These are phyloP conservation scores for Starmera stellimalicola DNA, from an alignment of 1,139 yeast species.

Conservation along the genomic window DNA sequence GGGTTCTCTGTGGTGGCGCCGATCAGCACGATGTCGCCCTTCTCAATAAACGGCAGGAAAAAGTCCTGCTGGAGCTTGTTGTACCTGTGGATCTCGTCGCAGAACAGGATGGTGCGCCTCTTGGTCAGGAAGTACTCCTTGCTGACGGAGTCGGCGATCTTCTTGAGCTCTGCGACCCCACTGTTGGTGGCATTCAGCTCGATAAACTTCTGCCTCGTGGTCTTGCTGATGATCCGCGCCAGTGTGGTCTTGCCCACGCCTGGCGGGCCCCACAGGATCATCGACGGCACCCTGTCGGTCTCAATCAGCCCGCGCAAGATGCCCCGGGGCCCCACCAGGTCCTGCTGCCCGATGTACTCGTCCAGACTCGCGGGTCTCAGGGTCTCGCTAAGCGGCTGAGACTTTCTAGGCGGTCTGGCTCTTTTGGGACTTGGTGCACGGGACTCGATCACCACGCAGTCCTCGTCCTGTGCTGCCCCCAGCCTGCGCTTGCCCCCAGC, in stretches of 20 bases:
- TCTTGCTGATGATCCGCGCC: constrained; percentile 32
- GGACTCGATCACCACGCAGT: neutral
- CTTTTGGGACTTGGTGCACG: neutral
- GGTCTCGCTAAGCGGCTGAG: constrained; percentile 76
- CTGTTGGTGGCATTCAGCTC: constrained; percentile 85
- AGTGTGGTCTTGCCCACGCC: constrained; percentile 92
- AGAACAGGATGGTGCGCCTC: constrained; percentile 65
- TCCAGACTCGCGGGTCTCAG: constrained; percentile 65
- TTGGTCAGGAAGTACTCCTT: constrained; percentile 60
- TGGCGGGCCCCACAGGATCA: constrained; percentile 93
- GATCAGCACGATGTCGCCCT: constrained; percentile 55
- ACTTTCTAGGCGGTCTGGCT: neutral
- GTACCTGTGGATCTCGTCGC: constrained; percentile 91
- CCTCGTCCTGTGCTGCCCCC: neutral
- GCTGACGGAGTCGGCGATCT: constrained; percentile 63
- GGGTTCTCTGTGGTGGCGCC: constrained; percentile 99
- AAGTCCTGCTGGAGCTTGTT: constrained; percentile 87
- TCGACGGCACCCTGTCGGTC: constrained; percentile 60
- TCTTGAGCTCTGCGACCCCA: constrained; percentile 60
- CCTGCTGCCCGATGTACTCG: constrained; percentile 83
- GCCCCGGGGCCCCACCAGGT: constrained; percentile 68
- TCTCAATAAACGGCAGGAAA: constrained; percentile 64
- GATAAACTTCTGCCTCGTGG: constrained; percentile 42
- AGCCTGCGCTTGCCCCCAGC: too few relatives aligned
- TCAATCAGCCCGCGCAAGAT: constrained; percentile 59